A percentile compares a stretch with the other conserved stretches of the same genome.
phyloP scores from a whole-genome alignment of 345 rosid genomes.

The Linum usitatissimum region DNA sequence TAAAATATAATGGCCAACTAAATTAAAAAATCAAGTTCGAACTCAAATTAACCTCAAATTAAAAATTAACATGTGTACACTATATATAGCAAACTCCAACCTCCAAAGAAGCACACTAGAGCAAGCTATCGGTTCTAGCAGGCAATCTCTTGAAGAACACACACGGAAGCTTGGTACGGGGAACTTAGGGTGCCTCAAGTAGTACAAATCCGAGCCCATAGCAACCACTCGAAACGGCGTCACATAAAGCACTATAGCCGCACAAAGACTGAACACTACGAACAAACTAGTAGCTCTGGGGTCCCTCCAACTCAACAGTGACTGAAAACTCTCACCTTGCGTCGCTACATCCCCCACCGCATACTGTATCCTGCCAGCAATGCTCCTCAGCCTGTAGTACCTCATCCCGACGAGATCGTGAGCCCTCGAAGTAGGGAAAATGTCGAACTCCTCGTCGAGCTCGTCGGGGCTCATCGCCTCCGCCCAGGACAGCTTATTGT shows the following conservation, averaged over 20 bases:
- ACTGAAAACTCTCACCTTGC: constrained; percentile 73
- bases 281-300: constrained; percentile 75
- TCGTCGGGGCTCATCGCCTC: constrained; percentile 61
- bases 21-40: no score
- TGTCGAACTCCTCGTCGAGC: constrained; percentile 77
- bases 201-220: constrained; percentile 45
- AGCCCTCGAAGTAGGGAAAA: constrained; percentile 50
- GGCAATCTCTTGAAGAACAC: constrained; percentile 72
- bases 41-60: no score
- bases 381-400: constrained; percentile 65
- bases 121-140: constrained; percentile 51
- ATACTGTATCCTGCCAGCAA: constrained; percentile 73
- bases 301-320: constrained; percentile 66
- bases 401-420: constrained; percentile 55
- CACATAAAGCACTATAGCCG: constrained; percentile 58
- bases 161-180: constrained; percentile 72
- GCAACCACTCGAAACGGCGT: constrained; percentile 54
- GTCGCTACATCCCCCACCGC: constrained; percentile 74
- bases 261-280: constrained; percentile 50
- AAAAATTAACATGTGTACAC: no score
- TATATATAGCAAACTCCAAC: background rate
- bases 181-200: constrained; percentile 71
- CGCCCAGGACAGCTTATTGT: constrained; percentile 69
- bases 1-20: no score
- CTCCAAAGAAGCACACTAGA: constrained; percentile 4